A percentile compares a stretch with the other conserved stretches of the same genome.
Conservation (phyloP, 805 yeast genomes). For the Cyberlindnera sargentensis region DNA sequence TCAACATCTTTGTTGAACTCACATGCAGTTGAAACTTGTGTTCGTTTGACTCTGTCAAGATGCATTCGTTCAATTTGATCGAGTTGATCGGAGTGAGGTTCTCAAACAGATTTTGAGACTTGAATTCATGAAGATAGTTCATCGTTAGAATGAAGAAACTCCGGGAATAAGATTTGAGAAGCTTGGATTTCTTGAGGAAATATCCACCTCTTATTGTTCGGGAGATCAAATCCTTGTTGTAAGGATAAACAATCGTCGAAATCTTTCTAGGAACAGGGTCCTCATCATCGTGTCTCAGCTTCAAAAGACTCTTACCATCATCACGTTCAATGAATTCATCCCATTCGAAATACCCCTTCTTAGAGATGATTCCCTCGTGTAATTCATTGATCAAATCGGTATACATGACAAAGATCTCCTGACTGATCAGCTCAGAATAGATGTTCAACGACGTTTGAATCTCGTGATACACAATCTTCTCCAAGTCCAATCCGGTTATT, state of each 20-base stretch:
- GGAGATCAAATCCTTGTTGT: constrained; percentile 62
- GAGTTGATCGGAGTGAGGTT: constrained; percentile 80
- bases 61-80: constrained; percentile 66
- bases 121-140: constrained; percentile 82
- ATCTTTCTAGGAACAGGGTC: constrained; percentile 49
- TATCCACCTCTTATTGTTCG: constrained; percentile 66
- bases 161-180: constrained; percentile 74
- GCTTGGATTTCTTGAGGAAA: constrained; percentile 83
- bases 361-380: constrained; percentile 60
- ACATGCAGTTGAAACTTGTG: constrained; percentile 46
- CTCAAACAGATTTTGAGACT: constrained; percentile 66
- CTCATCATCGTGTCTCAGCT: constrained; percentile 34
- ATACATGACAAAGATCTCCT: constrained; percentile 65
- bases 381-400: constrained; percentile 59
- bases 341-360: constrained; percentile 82
- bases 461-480: constrained; percentile 77
- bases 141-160: constrained; percentile 90
- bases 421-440: constrained; percentile 64
- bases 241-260: constrained; percentile 57
- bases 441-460: constrained; percentile 71
- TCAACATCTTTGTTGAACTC: constrained; percentile 59
- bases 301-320: constrained; percentile 43
- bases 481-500: constrained; percentile 80
- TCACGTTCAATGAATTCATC: constrained; percentile 70
- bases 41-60: constrained; percentile 73